These are phyloP conservation scores for Coffea canephora DNA, from an alignment of 257 asterid genomes.

Conservation along the genomic window DNA sequence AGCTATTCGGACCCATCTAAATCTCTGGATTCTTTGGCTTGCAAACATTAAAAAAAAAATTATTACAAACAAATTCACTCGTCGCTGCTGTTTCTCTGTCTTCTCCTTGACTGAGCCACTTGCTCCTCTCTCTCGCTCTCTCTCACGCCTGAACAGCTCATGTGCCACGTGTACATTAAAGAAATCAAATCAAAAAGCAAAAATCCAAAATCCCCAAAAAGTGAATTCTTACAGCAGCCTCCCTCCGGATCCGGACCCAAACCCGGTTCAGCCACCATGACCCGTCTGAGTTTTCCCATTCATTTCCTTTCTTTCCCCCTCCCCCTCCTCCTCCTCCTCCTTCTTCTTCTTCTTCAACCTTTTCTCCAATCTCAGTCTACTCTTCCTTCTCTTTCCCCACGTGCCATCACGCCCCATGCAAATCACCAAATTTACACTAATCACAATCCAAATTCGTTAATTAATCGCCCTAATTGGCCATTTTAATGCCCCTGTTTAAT, in stretches of 20 bases:
- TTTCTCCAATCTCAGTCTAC: slow-evolving; percentile 38
- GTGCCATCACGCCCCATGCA: slow-evolving; percentile 33
- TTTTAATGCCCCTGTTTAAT: background rate
- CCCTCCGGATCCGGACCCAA: background rate
- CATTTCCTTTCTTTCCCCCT: background rate
- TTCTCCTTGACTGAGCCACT: background rate
- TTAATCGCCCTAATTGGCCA: background rate
- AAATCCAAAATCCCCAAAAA: background rate
- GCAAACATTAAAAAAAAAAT: background rate
- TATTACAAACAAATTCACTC: background rate
- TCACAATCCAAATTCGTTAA: background rate
- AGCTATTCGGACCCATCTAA: too few relatives aligned
- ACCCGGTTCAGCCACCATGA: slow-evolving; percentile 14
- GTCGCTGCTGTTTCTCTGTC: background rate
- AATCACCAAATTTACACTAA: slow-evolving; percentile 14
- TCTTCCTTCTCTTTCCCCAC: slow-evolving; percentile 25
- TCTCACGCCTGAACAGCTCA: background rate
- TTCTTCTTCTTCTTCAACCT: slow-evolving; percentile 21
- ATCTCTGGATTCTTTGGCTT: background rate
- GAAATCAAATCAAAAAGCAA: background rate
- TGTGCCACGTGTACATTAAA: slow-evolving; percentile 6
- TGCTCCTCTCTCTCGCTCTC: background rate
- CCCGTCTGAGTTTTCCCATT: slow-evolving; percentile 16
- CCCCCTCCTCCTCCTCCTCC: slow-evolving; percentile 4
- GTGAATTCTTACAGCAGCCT: background rate